Percentiles rank a stretch among this genome's conserved stretches.
Conservation (phyloP, 352 stramenopile genomes). For the Pythium phragmiticola region DNA sequence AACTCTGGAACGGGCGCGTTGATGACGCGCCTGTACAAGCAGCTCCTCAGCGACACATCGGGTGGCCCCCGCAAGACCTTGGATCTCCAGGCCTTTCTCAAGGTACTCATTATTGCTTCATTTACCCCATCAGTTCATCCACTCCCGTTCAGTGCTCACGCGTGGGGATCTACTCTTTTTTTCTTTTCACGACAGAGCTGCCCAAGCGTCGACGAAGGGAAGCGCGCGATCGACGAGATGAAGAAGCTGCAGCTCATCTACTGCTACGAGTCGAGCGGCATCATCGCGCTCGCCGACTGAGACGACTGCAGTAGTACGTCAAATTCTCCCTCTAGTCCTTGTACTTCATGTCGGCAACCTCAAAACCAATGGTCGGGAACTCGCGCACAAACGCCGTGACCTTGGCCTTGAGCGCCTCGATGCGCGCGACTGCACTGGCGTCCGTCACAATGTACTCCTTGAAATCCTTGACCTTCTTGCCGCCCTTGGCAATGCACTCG, state of each 20-base stretch:
- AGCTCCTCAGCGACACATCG: slow-evolving; percentile 36
- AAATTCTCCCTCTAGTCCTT: slow-evolving; percentile 51
- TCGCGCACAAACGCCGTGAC: slow-evolving; percentile 93
- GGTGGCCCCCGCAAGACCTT: slow-evolving; percentile 49
- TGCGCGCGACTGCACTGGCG: slow-evolving; percentile 35
- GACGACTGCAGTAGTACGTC: not conserved
- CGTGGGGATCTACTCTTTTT: slow-evolving; percentile 10
- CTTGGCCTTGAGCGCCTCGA: slow-evolving; percentile 72
- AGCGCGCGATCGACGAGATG: slow-evolving; percentile 66
- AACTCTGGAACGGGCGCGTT: slow-evolving; percentile 59
- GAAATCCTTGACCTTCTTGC: slow-evolving; percentile 40
- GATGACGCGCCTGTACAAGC: slow-evolving; percentile 75
- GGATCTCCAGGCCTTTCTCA: slow-evolving; percentile 62
- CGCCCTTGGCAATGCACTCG: slow-evolving; percentile 72
- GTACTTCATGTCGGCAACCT: slow-evolving; percentile 92
- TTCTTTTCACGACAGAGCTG: slow-evolving; percentile 44
- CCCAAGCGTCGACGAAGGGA: slow-evolving; percentile 69
- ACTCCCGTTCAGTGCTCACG: slow-evolving; percentile 27
- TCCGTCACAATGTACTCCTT: slow-evolving; percentile 32
- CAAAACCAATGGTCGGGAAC: slow-evolving; percentile 97
- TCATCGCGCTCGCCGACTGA: slow-evolving; percentile 70
- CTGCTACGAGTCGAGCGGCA: slow-evolving; percentile 77
- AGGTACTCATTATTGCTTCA: slow-evolving; percentile 21
- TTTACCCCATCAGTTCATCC: not conserved
- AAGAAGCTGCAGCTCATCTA: slow-evolving; percentile 82